Percentiles rank a stretch among this genome's conserved stretches.
Evolutionary conservation across 1,139 yeast species (phyloP).

Genomic region (Blastobotrys elegans): DNA sequence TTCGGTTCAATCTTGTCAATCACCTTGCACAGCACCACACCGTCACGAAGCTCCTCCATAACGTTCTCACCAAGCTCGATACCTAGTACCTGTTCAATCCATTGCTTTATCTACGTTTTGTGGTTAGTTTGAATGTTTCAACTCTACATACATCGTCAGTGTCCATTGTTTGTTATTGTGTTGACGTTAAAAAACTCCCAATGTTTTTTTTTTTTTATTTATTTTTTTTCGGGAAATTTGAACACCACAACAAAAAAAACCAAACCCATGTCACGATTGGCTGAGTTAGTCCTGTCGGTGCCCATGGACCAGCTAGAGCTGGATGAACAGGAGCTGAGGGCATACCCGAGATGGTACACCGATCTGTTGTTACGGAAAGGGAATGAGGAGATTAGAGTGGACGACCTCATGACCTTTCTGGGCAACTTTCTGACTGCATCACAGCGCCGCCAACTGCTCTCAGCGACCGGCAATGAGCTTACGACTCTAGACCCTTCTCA

Average conservation of each 20-base stretch:
- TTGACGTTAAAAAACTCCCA: neutral
- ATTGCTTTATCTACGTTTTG: constrained; percentile 18
- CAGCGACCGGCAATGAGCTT: constrained; percentile 30
- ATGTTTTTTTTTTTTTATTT: too few species aligned
- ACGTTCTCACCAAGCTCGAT: constrained; percentile 36
- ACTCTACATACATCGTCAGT: constrained; percentile 3
- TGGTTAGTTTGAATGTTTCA: neutral
- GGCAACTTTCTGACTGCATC: constrained; percentile 38
- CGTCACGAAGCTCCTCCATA: constrained; percentile 53
- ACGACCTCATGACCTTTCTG: constrained; percentile 36
- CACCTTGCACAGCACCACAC: constrained; percentile 54
- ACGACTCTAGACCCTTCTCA: constrained; percentile 37
- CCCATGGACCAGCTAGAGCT: constrained; percentile 26
- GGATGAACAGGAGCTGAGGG: constrained; percentile 36
- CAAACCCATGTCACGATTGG: neutral
- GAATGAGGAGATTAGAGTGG: constrained; percentile 33
- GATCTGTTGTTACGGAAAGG: constrained; percentile 38
- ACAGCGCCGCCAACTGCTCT: constrained; percentile 30
- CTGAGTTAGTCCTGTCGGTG: constrained; percentile 8
- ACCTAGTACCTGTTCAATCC: constrained; percentile 28
- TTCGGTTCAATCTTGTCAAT: constrained; percentile 37
- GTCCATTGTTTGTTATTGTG: neutral
- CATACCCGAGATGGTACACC: constrained; percentile 43
- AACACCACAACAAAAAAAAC: neutral
- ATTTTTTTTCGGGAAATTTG: too few species aligned